These are phyloP conservation scores for Ogataea nonfermentans DNA, from an alignment of 805 yeast genomes.

Conservation along the genomic window DNA sequence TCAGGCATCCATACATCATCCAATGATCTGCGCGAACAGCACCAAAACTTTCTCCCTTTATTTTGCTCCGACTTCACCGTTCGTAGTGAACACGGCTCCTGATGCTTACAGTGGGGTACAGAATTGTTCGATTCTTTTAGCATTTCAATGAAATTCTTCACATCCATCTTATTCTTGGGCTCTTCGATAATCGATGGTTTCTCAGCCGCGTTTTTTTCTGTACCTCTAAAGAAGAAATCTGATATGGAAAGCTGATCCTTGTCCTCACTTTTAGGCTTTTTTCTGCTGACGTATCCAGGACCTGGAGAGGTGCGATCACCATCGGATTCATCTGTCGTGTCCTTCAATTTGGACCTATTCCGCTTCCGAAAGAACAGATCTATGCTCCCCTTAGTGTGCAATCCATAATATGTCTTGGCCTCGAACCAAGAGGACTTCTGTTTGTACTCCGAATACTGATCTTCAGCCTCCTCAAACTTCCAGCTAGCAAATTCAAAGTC, in stretches of 20 bases:
- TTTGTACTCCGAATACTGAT: slow-evolving; percentile 4
- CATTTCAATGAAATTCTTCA: slow-evolving; percentile 22
- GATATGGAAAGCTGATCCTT: slow-evolving; percentile 24
- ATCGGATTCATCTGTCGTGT: slow-evolving; percentile 1
- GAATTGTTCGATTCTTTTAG: slow-evolving; percentile 17
- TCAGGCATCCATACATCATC: slow-evolving; percentile 24
- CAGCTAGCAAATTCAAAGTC: slow-evolving; percentile 45
- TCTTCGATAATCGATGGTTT: neutral
- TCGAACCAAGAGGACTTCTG: slow-evolving; percentile 44
- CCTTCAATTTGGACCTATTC: neutral
- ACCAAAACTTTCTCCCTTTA: slow-evolving; percentile 54
- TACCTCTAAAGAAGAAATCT: slow-evolving; percentile 24
- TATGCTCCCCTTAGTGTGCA: slow-evolving; percentile 31
- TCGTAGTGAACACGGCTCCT: slow-evolving; percentile 43
- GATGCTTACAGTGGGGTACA: slow-evolving; percentile 47
- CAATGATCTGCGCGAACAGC: slow-evolving; percentile 40
- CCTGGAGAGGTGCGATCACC: neutral
- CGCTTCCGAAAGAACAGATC: slow-evolving; percentile 30
- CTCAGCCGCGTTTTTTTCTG: neutral
- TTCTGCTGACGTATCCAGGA: slow-evolving; percentile 19
- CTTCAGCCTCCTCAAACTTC: slow-evolving; percentile 2
- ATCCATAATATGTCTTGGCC: slow-evolving; percentile 48
- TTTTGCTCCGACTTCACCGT: slow-evolving; percentile 44
- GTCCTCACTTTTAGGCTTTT: slow-evolving; percentile 9
- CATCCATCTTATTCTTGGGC: slow-evolving; percentile 11